phyloP scores from a whole-genome alignment of 2,329 filamentous ascomycete genomes.

The Clonostachys rhizophaga region DNA sequence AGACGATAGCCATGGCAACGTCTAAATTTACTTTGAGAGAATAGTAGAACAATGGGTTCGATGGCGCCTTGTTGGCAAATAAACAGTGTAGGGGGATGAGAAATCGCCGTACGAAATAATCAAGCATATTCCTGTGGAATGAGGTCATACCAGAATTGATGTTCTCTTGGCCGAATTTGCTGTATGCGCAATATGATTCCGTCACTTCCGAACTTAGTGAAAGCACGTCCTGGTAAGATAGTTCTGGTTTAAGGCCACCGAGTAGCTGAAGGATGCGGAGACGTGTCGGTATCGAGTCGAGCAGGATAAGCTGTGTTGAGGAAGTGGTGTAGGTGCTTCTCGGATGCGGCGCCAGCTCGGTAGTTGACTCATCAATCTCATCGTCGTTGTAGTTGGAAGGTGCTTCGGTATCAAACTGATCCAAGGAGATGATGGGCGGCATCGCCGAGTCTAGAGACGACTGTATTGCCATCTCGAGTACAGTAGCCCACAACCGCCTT shows the following conservation, averaged over 20 bases:
- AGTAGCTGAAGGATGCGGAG: conserved; percentile 25
- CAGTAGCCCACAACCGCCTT: conserved; percentile 35
- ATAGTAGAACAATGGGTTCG: conserved; percentile 41
- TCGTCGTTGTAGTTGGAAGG: conserved; percentile 29
- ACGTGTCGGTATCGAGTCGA: conserved; percentile 26
- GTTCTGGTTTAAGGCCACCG: conserved; percentile 21
- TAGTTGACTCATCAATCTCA: conserved; percentile 11
- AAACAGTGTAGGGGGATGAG: conserved; percentile 48
- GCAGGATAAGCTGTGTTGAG: conserved; percentile 26
- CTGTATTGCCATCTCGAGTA: conserved; percentile 31
- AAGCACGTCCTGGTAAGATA: conserved; percentile 26
- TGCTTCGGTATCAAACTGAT: conserved; percentile 31
- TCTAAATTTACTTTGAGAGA: conserved; percentile 43
- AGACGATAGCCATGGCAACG: conserved; percentile 25
- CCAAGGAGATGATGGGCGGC: conserved; percentile 27
- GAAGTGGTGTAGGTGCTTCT: conserved; percentile 14
- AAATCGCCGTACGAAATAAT: conserved; percentile 48
- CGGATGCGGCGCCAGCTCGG: conserved; percentile 3
- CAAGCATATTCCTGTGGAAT: conserved; percentile 43
- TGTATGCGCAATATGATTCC: conserved; percentile 12
- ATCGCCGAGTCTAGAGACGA: conserved; percentile 29
- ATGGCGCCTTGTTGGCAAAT: conserved; percentile 33
- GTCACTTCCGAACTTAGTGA: conserved; percentile 23
- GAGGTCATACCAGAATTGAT: conserved; percentile 4
- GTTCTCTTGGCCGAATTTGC: conserved; percentile 9